Conservation (phyloP, 495 filamentous ascomycete species). For the Podospora didyma region DNA sequence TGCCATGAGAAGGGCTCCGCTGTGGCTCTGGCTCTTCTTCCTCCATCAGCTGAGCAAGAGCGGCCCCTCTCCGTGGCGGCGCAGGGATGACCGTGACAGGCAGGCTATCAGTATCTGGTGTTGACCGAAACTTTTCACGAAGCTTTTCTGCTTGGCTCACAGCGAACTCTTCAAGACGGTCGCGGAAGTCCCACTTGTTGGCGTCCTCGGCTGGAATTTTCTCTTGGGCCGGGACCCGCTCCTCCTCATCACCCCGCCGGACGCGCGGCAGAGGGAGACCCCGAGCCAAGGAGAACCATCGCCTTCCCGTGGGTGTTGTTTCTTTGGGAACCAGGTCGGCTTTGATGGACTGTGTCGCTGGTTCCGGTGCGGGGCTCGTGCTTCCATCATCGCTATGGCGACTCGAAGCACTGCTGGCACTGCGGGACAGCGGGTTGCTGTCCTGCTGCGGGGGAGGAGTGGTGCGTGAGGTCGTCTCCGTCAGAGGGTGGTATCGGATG, state of each 20-base stretch:
- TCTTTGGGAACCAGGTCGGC: background rate
- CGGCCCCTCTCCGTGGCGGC: constrained; percentile 41
- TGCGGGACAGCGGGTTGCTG: constrained; percentile 26
- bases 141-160: constrained; percentile 43
- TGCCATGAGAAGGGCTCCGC: background rate
- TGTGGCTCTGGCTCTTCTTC: constrained; percentile 30
- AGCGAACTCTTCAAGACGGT: constrained; percentile 45
- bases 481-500: constrained; percentile 75
- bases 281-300: constrained; percentile 27
- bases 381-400: constrained; percentile 21
- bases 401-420: constrained; percentile 29
- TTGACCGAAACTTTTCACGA: constrained; percentile 40
- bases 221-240: background rate
- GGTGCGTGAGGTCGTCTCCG: constrained; percentile 53
- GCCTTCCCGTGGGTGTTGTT: constrained; percentile 7
- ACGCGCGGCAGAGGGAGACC: constrained; percentile 15
- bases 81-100: constrained; percentile 49
- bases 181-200: constrained; percentile 40
- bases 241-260: constrained; percentile 16
- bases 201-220: constrained; percentile 2
- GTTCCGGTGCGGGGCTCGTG: constrained; percentile 8
- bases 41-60: constrained; percentile 39
- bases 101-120: constrained; percentile 44
- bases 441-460: constrained; percentile 30
- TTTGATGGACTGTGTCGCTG: constrained; percentile 10